Evolutionary conservation across 208 protist species (phyloP), one percentile per base, ranked within the genome.

Genomic region (Naegleria gruberi): DNA sequence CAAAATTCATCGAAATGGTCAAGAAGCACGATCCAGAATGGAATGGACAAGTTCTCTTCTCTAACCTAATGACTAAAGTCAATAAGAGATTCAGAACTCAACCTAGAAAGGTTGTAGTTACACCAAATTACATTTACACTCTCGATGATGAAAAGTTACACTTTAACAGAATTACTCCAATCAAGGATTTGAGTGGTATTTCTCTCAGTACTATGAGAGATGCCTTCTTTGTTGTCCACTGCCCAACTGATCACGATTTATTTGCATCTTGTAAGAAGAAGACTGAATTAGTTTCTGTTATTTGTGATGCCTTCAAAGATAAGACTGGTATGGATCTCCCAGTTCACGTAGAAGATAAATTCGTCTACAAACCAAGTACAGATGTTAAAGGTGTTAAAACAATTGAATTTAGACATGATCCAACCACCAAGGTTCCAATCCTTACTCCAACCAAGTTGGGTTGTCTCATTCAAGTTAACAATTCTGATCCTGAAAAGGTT

Each of bases 391-490:
- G 84, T 43, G 43, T 88, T 37, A 51, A 42, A 26, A 88, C 84
- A 5, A 65, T 88, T 88, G 84, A 88, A 65, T 88, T 88, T 30
- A 34, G 65, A 65, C 37, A 88, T 12, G 84, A 88, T 88, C n/a
- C n/a, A 40, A 65, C 43, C 0, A 19, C 40, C 2, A 51, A 26
- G 15, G n/a, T 26, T 34, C 30, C 45, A 47, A 57, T 43, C 7
- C n/a, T 88, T 2, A 34, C 19, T 40, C 84, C 45, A 47, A 88
- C 84, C 12, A 40, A 65, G 6, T 40, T 42, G 57, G 84, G 84
- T 42, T 19, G 41, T 23, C 6, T 42, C 4, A 65, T 88, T 65
- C 41, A 42, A 1, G 19, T 88, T 1, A 88, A 88, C 45, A 88
- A 88, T 65, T 5, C 15, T 34, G 83, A 87, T 55, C 34, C 30